These are phyloP conservation scores for Ilex asprella DNA, from an alignment of 257 asterid species.

Conservation along the genomic window DNA sequence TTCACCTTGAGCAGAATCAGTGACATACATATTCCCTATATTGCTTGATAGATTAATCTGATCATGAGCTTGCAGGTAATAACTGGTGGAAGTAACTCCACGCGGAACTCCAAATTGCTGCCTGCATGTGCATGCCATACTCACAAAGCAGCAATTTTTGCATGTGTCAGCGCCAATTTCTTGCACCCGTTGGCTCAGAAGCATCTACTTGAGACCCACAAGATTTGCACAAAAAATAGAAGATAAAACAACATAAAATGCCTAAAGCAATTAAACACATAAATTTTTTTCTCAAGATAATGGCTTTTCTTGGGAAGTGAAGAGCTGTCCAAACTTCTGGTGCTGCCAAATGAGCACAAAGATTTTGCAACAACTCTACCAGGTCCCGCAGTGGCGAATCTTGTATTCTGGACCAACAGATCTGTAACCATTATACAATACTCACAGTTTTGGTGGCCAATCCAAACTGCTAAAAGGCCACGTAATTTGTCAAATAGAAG, in stretches of 20 bases:
- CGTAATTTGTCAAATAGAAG: too few species aligned
- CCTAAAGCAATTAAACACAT: background rate
- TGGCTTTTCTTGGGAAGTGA: background rate
- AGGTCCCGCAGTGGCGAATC: background rate
- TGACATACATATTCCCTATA: conserved; percentile 57
- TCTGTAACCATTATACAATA: too few species aligned
- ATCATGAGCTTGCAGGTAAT: conserved; percentile 67
- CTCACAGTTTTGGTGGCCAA: too few species aligned
- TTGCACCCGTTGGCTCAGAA: conserved; percentile 86
- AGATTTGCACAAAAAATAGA: conserved; percentile 10
- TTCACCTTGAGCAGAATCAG: conserved; percentile 71
- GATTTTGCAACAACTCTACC: too few species aligned
- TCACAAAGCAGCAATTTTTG: conserved; percentile 68
- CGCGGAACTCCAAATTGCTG: conserved; percentile 61
- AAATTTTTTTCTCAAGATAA: background rate
- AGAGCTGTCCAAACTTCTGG: background rate
- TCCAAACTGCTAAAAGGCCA: too few species aligned
- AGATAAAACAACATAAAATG: conserved; percentile 13
- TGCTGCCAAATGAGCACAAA: background rate
- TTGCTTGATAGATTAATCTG: conserved; percentile 48
- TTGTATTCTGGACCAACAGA: too few species aligned
- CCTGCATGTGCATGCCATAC: conserved; percentile 75
- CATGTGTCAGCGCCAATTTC: conserved; percentile 86
- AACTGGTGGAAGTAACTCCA: conserved; percentile 53
- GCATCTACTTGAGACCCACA: conserved; percentile 52